A percentile compares a stretch with the other conserved stretches of the same genome.
These are phyloP conservation scores for Globisporangium camurandrum DNA, from an alignment of 352 stramenopile genomes.

Conservation along the genomic window DNA sequence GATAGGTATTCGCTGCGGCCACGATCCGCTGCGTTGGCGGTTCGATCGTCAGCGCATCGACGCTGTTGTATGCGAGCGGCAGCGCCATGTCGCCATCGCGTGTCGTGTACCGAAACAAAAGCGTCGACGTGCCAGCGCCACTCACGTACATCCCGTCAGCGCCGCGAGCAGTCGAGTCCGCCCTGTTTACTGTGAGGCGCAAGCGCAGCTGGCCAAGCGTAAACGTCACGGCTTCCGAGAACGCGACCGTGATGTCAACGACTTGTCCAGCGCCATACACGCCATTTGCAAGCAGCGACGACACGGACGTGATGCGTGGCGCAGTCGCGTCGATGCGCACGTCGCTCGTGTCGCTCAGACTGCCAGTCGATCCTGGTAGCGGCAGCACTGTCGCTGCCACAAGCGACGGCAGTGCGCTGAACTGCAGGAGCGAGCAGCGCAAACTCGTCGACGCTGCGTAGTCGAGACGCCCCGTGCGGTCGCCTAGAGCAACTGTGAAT, in stretches of 20 bases:
- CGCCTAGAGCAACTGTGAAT: conserved; percentile 38
- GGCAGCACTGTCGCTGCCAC: conserved; percentile 31
- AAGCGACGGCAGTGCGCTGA: conserved; percentile 35
- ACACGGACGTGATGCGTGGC: conserved; percentile 38
- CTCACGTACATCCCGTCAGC: conserved; percentile 24
- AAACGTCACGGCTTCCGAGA: conserved; percentile 42
- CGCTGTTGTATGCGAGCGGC: conserved; percentile 43
- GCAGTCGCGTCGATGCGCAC: conserved; percentile 38
- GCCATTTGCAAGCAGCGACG: conserved; percentile 30
- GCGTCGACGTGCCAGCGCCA: conserved; percentile 27
- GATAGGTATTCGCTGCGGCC: conserved; percentile 17
- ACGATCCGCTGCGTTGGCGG: conserved; percentile 12
- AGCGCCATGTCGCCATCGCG: conserved; percentile 43
- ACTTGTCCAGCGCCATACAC: conserved; percentile 55
- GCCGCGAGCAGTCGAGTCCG: neutral
- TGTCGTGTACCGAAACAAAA: conserved; percentile 33
- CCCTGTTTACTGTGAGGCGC: conserved; percentile 26
- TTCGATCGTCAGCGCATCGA: conserved; percentile 37
- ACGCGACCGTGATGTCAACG: conserved; percentile 41
- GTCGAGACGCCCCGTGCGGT: conserved; percentile 39
- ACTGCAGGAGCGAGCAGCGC: conserved; percentile 37
- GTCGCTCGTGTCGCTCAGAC: conserved; percentile 25
- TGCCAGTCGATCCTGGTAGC: conserved; percentile 27
- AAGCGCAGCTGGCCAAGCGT: conserved; percentile 19
- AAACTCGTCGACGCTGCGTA: conserved; percentile 38